Percentiles rank a stretch among this genome's conserved stretches.
Conservation (phyloP, 1,284 basidiomycete species). For the Chiua sp. region DNA sequence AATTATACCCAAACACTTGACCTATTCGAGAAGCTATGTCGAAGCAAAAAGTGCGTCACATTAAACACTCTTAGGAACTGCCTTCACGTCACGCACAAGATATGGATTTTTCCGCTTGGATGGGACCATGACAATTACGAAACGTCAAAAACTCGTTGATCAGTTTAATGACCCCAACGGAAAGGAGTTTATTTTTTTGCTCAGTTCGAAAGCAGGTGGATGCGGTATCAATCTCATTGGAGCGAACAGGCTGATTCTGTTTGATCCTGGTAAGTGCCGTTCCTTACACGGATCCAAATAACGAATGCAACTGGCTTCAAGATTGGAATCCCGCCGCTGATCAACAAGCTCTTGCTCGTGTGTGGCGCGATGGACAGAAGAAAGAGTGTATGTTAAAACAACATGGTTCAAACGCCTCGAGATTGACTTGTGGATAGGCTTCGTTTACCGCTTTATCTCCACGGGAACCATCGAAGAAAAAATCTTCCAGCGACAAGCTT, state of each 20-base stretch:
- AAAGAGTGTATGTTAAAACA: constrained; percentile 82
- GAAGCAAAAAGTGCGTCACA: constrained; percentile 73
- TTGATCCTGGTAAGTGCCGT: constrained; percentile 80
- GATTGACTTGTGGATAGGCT: constrained; percentile 58
- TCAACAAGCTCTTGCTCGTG: constrained; percentile 97
- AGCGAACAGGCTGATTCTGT: constrained; percentile 94
- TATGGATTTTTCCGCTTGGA: constrained; percentile 95
- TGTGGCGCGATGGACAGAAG: constrained; percentile 99
- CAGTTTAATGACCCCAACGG: constrained; percentile 97
- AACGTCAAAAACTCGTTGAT: constrained; percentile 97
- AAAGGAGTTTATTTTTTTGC: constrained; percentile 94
- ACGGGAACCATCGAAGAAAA: constrained; percentile 99
- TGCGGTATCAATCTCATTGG: constrained; percentile 99
- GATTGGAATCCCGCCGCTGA: constrained; percentile 99
- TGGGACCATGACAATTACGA: constrained; percentile 92
- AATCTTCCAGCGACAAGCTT: constrained; percentile 95
- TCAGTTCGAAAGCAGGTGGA: constrained; percentile 97
- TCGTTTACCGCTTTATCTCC: constrained; percentile 98
- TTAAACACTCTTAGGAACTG: neutral
- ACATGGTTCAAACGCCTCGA: neutral
- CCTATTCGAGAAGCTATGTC: constrained; percentile 88
- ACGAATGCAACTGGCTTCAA: constrained; percentile 36
- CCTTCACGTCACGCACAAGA: constrained; percentile 47
- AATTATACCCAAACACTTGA: constrained; percentile 99
- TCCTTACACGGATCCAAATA: neutral